Base-by-base conservation (phyloP, 1,284 basidiomycete species). In the Chalciporus sp. region DNA sequence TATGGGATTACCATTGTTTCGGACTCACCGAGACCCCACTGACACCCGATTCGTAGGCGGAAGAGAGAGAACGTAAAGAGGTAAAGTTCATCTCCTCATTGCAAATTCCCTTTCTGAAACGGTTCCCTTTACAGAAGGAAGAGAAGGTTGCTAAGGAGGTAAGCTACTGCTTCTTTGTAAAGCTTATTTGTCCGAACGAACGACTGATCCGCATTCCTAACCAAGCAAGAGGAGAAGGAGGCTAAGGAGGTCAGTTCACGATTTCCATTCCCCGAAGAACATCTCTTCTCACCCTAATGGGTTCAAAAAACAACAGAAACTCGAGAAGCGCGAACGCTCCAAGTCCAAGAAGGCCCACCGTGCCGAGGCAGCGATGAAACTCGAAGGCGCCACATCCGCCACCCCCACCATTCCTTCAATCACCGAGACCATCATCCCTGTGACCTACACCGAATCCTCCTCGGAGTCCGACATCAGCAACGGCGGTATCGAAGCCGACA, bases 401-500 rank as follows among this genome's bases (percentile, higher is more conserved):
- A 53, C 66, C 41, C 57, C 41, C 16, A 60, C 63, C 45, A 60
- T 74, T 44, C 60, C 75, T 58, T n/a, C 33, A 16, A 14, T 9
- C n/a, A 59, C 66, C 29, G 63, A 74, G 33, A 49, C 65, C 39
- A 56, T 69, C 43, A 63, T 72, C 9, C 55, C 72, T 43, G 60
- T 69, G 23, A 11, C 23, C 12, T 57, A 43, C 42, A 60, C 48
- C 42, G 57, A 59, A 42, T 68, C 56, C 49, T 75, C 79, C 47
- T 84, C 82, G 40, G 83, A 84, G 63, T 79, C 78, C 9, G 84
- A 84, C 60, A 76, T 71, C 50, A 81, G 74, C 62, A 83, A 78
- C 19, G 85, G 84, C 19, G 69, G 71, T 4, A 75, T 78, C 51
- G 87, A 89, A 52, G 86, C 84, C 10, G 88, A 90, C 61, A 82